Conservation (phyloP, 805 yeast genomes). For the Saccharomycopsis malanga region DNA sequence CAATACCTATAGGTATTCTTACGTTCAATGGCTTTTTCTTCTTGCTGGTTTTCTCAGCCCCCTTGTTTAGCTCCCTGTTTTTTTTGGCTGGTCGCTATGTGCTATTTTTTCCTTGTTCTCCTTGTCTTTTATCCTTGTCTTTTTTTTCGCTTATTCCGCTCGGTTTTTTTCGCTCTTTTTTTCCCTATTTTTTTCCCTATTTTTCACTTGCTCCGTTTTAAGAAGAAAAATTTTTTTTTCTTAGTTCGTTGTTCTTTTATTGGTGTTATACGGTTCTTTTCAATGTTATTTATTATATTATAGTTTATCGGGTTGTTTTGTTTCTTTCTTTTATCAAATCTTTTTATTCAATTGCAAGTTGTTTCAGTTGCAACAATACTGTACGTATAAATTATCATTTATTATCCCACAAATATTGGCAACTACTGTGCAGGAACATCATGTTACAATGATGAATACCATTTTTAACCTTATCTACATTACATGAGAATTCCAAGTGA, state of each 20-base stretch:
- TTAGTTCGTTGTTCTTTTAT: neutral
- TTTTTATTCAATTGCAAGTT: too few relatives aligned
- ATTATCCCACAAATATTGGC: too few relatives aligned
- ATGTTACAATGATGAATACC: slow-evolving; percentile 9
- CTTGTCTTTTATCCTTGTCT: neutral
- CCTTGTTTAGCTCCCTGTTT: neutral
- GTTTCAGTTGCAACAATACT: too few relatives aligned
- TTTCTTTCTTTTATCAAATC: too few relatives aligned
- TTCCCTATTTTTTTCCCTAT: neutral
- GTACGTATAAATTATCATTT: too few relatives aligned
- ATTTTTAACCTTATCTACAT: slow-evolving; percentile 22
- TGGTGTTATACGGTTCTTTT: too few relatives aligned
- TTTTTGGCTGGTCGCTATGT: neutral
- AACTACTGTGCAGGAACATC: too few relatives aligned
- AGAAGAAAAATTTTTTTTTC: neutral
- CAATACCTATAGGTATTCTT: too few relatives aligned
- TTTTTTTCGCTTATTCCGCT: neutral
- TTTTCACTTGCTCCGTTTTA: neutral
- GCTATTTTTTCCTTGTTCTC: neutral
- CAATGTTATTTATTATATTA: too few relatives aligned
- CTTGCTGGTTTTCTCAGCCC: too few relatives aligned
- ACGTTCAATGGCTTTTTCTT: too few relatives aligned
- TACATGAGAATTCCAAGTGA: slow-evolving; percentile 22
- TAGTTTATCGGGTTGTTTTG: too few relatives aligned
- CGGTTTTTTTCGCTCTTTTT: neutral